phyloP scores from a whole-genome alignment of 371 early-diverging fungal species.

The Cokeromyces recurvatus region DNA sequence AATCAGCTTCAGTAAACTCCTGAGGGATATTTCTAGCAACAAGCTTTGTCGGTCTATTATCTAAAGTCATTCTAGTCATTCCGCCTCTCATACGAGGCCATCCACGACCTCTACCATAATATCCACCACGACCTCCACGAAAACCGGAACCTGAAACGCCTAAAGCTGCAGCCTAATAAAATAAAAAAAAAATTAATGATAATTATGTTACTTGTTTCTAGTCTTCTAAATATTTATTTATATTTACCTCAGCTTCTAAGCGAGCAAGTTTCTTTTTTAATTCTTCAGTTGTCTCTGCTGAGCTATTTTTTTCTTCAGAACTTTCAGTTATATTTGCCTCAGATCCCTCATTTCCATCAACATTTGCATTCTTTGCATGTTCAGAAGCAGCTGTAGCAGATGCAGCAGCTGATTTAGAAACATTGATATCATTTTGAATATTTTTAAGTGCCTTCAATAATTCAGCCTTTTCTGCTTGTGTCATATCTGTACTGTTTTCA shows the following conservation, averaged over 20 bases:
- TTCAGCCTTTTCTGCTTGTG: constrained; percentile 46
- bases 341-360: constrained; percentile 5
- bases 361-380: not conserved
- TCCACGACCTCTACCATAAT: constrained; percentile 38
- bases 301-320: too few relatives aligned
- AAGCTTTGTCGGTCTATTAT: constrained; percentile 69
- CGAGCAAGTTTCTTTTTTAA: constrained; percentile 58
- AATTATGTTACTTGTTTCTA: not conserved
- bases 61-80: constrained; percentile 44
- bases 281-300: constrained; percentile 39
- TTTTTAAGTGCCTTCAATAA: constrained; percentile 39
- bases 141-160: constrained; percentile 24
- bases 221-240: not conserved
- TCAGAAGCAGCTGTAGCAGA: constrained; percentile 7
- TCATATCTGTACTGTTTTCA: constrained; percentile 47
- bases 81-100: constrained; percentile 54
- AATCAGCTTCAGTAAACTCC: constrained; percentile 34
- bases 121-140: constrained; percentile 46
- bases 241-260: constrained; percentile 61
- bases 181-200: too few relatives aligned
- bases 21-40: constrained; percentile 49
- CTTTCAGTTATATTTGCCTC: constrained; percentile 1
- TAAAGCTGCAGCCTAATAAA: constrained; percentile 28
- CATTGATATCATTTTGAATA: constrained; percentile 31
- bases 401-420: constrained; percentile 14